These are phyloP conservation scores for Phytophthora niederhauseri DNA, from an alignment of 352 stramenopile species.

Conservation along the genomic window DNA sequence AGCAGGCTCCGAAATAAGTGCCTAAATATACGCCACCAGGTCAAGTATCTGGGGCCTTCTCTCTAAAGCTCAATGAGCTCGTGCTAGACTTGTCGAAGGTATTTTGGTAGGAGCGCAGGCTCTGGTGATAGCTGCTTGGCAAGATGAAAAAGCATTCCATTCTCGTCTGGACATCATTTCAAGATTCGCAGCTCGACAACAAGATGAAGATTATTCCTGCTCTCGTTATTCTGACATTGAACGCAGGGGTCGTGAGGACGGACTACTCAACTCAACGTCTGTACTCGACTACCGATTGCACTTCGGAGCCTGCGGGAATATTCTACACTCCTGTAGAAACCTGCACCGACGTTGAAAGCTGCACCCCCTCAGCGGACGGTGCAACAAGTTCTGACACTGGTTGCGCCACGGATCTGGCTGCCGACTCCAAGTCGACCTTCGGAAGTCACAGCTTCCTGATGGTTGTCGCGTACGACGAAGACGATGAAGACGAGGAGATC, in stretches of 20 bases:
- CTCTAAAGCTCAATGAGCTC: too few relatives aligned
- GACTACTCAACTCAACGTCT: neutral
- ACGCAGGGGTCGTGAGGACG: neutral
- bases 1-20: too few relatives aligned
- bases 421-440: neutral
- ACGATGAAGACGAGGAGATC: neutral
- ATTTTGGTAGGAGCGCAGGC: neutral
- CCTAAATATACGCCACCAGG: too few relatives aligned
- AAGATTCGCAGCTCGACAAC: neutral
- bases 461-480: constrained; percentile 7
- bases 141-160: neutral
- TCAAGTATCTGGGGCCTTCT: too few relatives aligned
- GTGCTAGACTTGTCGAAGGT: neutral
- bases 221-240: neutral
- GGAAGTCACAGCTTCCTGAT: neutral
- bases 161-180: neutral
- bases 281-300: constrained; percentile 1
- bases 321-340: neutral
- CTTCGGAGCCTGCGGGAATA: neutral
- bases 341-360: neutral
- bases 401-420: neutral
- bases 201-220: neutral
- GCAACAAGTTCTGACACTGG: neutral
- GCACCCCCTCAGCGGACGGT: neutral
- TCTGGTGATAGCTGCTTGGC: neutral